Conservation (phyloP, 352 stramenopile genomes). For the Pythium volutum region DNA sequence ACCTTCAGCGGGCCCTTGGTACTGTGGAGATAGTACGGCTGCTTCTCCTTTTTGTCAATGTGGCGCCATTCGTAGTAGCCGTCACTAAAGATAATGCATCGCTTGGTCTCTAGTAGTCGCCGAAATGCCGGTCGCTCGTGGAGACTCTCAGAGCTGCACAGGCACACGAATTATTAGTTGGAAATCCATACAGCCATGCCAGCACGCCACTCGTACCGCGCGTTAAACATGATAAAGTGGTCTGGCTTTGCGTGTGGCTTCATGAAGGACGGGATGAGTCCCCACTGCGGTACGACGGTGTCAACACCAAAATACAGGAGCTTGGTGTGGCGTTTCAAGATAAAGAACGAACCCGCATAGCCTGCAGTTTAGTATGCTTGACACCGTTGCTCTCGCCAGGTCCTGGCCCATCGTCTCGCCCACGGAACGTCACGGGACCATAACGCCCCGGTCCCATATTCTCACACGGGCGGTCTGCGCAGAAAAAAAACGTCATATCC, state of each 20-base stretch:
- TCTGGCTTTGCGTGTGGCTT: constrained; percentile 70
- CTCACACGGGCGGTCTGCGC: constrained; percentile 63
- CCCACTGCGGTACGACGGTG: constrained; percentile 42
- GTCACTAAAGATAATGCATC: constrained; percentile 84
- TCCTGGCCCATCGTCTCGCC: neutral
- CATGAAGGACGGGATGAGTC: constrained; percentile 79
- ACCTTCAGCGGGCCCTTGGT: constrained; percentile 52
- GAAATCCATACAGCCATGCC: neutral
- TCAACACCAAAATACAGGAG: neutral
- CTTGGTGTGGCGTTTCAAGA: neutral
- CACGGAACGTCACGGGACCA: constrained; percentile 47
- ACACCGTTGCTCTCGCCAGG: constrained; percentile 10
- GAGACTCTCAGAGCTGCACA: constrained; percentile 60
- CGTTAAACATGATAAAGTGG: constrained; percentile 88
- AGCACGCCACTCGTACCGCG: constrained; percentile 34
- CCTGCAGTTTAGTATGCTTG: constrained; percentile 38
- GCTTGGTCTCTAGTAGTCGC: constrained; percentile 62
- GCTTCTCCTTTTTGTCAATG: constrained; percentile 82
- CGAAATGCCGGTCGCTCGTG: constrained; percentile 70
- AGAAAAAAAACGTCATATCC: neutral
- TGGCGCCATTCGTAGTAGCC: constrained; percentile 93
- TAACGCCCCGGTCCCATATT: constrained; percentile 78
- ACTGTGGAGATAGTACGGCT: constrained; percentile 88
- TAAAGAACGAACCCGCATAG: constrained; percentile 42
- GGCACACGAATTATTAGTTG: neutral